A percentile compares a stretch with the other conserved stretches of the same genome.
Conservation (phyloP, 2,329 filamentous ascomycete genomes). For the Clarireedia sp. region DNA sequence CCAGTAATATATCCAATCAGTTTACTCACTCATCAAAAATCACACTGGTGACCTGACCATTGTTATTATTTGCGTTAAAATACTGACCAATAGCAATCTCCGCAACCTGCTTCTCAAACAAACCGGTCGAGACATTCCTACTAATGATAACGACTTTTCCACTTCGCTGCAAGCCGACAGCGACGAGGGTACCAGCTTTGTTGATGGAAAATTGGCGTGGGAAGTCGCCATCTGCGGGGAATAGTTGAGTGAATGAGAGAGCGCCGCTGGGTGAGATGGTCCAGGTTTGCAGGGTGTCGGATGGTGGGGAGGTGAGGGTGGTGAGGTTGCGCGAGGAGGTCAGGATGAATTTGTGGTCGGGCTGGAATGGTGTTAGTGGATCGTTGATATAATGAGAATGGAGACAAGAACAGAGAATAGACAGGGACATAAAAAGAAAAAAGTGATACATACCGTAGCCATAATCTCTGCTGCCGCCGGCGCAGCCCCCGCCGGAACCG, state of each 20-base stretch:
- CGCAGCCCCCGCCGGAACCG: constrained; percentile 31
- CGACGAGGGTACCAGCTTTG: constrained; percentile 36
- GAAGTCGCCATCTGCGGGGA: constrained; percentile 37
- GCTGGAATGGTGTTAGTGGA: constrained; percentile 31
- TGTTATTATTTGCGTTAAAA: neutral
- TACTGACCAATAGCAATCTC: constrained; percentile 7
- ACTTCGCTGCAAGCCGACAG: constrained; percentile 37
- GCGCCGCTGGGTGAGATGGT: constrained; percentile 40
- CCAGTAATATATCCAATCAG: neutral
- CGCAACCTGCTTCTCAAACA: constrained; percentile 30
- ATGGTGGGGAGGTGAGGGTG: constrained; percentile 42
- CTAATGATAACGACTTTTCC: constrained; percentile 34
- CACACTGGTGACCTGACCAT: constrained; percentile 24
- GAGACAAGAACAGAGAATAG: neutral
- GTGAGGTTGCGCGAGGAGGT: constrained; percentile 60
- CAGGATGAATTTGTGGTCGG: constrained; percentile 54
- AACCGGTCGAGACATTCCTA: constrained; percentile 35
- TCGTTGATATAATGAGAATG: constrained; percentile 6
- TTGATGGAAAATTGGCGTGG: constrained; percentile 43
- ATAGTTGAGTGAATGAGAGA: constrained; percentile 35
- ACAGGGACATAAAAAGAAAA: constrained; percentile 21
- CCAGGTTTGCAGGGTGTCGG: constrained; percentile 60
- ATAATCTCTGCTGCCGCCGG: constrained; percentile 34
- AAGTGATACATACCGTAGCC: constrained; percentile 47
- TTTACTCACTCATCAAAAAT: constrained; percentile 25